phyloP scores from a whole-genome alignment of 768 basidiomycete genomes.

The Podaxis mareebaensis region DNA sequence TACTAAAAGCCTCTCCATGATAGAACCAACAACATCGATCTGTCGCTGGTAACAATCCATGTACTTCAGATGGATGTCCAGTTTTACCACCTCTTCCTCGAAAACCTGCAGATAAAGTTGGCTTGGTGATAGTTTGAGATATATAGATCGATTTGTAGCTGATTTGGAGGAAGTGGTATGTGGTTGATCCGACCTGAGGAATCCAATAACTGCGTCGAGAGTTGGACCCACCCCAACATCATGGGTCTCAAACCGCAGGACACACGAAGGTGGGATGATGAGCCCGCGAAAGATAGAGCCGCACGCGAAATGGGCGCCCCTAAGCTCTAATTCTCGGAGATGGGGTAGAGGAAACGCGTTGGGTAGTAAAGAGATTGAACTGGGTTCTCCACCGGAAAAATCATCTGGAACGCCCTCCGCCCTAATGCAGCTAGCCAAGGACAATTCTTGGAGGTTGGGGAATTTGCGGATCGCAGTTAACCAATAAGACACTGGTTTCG shows the following conservation, averaged over 20 bases:
- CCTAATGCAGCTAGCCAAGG: slow-evolving; percentile 5
- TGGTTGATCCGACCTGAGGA: background rate
- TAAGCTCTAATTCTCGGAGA: slow-evolving; percentile 8
- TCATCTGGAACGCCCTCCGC: background rate
- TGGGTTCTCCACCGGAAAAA: background rate
- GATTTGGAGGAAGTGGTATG: background rate
- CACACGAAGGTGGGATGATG: slow-evolving; percentile 3
- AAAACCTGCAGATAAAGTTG: slow-evolving; percentile 5
- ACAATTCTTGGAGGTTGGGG: slow-evolving; percentile 8
- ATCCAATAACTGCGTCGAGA: background rate
- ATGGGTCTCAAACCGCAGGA: background rate
- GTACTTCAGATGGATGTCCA: slow-evolving; percentile 8
- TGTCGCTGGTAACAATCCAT: background rate
- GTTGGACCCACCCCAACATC: background rate
- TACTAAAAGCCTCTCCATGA: background rate
- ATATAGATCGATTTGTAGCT: background rate
- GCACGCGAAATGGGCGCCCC: slow-evolving; percentile 1
- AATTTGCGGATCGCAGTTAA: slow-evolving; percentile 1
- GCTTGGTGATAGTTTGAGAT: background rate
- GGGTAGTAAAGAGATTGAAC: background rate
- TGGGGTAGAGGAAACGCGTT: background rate
- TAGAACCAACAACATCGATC: background rate
- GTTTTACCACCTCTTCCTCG: slow-evolving; percentile 4
- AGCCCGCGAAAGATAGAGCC: slow-evolving; percentile 8
- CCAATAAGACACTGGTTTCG: slow-evolving; percentile 1